phyloP scores from a whole-genome alignment of 148 eudicot species.

The Persicaria tinctoria region DNA sequence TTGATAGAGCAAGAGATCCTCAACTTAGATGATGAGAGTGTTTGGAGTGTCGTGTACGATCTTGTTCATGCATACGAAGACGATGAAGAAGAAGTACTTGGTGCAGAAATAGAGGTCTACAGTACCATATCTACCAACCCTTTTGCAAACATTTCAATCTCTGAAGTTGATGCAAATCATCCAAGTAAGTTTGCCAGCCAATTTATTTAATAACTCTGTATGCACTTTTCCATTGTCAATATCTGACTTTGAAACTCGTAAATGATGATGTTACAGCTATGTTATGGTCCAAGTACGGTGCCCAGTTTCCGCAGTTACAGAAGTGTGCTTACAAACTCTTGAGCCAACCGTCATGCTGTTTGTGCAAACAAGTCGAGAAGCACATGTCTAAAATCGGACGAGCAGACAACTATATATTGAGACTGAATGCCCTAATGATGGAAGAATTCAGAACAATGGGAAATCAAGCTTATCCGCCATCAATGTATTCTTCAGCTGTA shows the following conservation, averaged over 20 bases:
- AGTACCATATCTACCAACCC: not conserved
- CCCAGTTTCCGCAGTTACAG: not conserved
- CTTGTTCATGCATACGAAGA: not conserved
- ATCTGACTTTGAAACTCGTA: no score
- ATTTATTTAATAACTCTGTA: not conserved
- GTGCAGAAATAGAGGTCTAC: not conserved
- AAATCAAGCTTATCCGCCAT: not conserved
- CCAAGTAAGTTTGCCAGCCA: not conserved
- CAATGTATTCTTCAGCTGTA: no score
- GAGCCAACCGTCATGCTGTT: not conserved
- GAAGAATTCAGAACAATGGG: not conserved
- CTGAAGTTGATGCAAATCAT: not conserved
- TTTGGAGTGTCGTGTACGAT: not conserved
- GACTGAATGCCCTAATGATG: not conserved
- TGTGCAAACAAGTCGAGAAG: not conserved
- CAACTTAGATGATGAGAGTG: no score
- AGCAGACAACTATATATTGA: not conserved
- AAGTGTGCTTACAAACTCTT: constrained; percentile 1
- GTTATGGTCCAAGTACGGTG: not conserved
- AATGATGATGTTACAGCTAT: not conserved
- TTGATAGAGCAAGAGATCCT: not conserved
- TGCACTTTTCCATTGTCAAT: no score
- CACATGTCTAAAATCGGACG: not conserved
- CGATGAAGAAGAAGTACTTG: not conserved
- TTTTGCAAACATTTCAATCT: not conserved